These are phyloP conservation scores for Scheffersomyces titani DNA, from an alignment of 1,139 yeast species.

Conservation along the genomic window DNA sequence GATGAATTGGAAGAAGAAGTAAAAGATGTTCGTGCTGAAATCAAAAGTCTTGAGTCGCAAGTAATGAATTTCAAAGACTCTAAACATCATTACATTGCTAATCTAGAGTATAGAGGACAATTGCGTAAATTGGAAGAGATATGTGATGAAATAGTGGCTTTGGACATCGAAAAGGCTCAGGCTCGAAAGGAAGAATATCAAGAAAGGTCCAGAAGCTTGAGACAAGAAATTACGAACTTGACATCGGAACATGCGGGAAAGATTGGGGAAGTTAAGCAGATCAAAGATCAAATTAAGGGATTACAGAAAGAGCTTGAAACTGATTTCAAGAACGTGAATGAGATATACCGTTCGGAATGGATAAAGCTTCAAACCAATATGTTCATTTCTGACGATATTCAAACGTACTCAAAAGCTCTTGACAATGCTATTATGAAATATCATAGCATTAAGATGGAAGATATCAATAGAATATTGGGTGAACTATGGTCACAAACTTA, in stretches of 20 bases:
- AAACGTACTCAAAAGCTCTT: conserved; percentile 78
- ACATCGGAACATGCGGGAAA: conserved; percentile 75
- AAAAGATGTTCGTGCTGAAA: conserved; percentile 21
- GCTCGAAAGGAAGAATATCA: conserved; percentile 65
- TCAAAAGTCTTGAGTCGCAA: conserved; percentile 28
- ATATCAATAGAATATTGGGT: conserved; percentile 82
- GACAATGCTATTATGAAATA: conserved; percentile 94
- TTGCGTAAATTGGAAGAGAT: conserved; percentile 28
- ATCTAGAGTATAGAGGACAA: conserved; percentile 38
- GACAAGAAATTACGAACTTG: conserved; percentile 55
- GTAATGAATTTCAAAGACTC: conserved; percentile 37
- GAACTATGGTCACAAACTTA: conserved; percentile 95
- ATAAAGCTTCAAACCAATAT: conserved; percentile 75
- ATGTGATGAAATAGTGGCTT: conserved; percentile 26
- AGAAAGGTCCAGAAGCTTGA: conserved; percentile 52
- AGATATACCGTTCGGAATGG: conserved; percentile 67
- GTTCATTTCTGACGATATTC: conserved; percentile 82
- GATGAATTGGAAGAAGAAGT: conserved; percentile 18
- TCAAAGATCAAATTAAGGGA: conserved; percentile 67
- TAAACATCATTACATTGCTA: conserved; percentile 40
- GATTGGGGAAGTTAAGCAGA: conserved; percentile 82
- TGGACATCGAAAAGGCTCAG: conserved; percentile 64
- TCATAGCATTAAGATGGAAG: conserved; percentile 90
- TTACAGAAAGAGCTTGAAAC: conserved; percentile 60
- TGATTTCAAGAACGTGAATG: conserved; percentile 71